Evolutionary conservation across 2,329 filamentous ascomycete species (phyloP), one percentile per base, ranked within the genome.

Genomic region (Mariannaea sp.): DNA sequence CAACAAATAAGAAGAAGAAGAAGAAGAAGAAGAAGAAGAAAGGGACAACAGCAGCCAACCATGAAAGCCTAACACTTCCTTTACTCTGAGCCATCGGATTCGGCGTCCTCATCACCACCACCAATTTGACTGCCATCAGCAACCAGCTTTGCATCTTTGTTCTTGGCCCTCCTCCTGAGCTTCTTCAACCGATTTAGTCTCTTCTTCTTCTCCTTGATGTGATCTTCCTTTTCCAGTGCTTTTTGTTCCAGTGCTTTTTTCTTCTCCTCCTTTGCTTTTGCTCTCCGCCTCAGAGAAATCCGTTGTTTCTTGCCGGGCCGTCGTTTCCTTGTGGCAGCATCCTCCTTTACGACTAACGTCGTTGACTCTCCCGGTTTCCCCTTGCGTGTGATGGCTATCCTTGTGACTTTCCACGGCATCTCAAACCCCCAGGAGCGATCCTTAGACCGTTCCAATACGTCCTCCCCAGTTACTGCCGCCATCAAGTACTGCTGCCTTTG

Each of bases 121-220:
- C 22, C 22, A 24, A 5, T 8, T 24, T 24, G 22, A 24, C 57
- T 61, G 22, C 32, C 58, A 14, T 58, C 62, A 3, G 22, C 45
- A 53, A 33, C 66, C 65, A 69, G 59, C 61, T 83, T 85, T 70
- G 75, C 75, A 62, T 79, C 79, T 66, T 77, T 82, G 57, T 78
- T 81, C 70, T 86, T 86, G 36, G 78, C 75, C 62, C 78, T 77
- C 64, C 77, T 75, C 68, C 82, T 81, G 55, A 85, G 60, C 72
- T 86, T 85, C 73, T 82, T 85, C 61, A 79, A 68, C 52, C 81
- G 71, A 60, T 87, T 87, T 58, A 84, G 65, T 59, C 82, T 75
- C 71, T 84, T 84, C 73, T 84, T 84, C 75, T 85, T 86, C 49
- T 85, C 81, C 61, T 74, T 77, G 24, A 84, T 59, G 42, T 80